Conservation (phyloP, 2,329 filamentous ascomycete species). For the Coleophoma crateriformis region DNA sequence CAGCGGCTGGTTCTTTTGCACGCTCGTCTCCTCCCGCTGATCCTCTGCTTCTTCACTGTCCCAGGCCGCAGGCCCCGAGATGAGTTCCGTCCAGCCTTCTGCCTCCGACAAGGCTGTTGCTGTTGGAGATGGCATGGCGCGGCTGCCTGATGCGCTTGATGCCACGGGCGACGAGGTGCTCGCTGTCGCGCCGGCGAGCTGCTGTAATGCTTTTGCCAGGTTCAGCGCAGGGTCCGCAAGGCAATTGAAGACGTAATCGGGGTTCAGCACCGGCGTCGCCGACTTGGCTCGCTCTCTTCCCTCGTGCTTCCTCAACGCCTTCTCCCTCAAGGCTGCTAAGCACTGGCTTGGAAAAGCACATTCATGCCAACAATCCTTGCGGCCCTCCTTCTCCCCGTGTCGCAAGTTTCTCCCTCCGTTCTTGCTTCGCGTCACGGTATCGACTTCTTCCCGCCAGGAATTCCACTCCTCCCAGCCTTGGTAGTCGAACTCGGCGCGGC, state of each 20-base stretch:
- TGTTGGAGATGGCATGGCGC: no score
- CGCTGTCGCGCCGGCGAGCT: no score
- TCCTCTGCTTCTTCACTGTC: not conserved
- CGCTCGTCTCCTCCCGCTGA: not conserved
- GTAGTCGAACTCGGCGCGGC: constrained; percentile 16
- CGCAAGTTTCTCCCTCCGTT: no score
- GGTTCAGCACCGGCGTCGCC: no score
- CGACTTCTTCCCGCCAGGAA: constrained; percentile 9
- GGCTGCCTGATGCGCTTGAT: no score
- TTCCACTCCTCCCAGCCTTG: constrained; percentile 10
- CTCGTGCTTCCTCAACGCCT: not conserved
- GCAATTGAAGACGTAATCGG: no score
- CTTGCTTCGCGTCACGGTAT: not conserved
- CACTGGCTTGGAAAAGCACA: constrained; percentile 17
- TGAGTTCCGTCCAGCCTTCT: no score
- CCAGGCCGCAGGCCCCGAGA: not conserved
- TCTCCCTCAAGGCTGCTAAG: not conserved
- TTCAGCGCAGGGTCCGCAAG: no score
- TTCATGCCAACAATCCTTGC: constrained; percentile 12
- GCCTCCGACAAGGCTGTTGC: no score
- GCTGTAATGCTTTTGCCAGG: no score
- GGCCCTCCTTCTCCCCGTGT: no score
- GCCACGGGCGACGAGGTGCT: no score
- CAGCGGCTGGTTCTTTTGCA: constrained; percentile 1
- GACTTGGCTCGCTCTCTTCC: not conserved